Percentiles rank a stretch among this genome's conserved stretches.
Evolutionary conservation across 495 filamentous ascomycete genomes (phyloP).

Genomic region (Hapsidospora chrysogenum): DNA sequence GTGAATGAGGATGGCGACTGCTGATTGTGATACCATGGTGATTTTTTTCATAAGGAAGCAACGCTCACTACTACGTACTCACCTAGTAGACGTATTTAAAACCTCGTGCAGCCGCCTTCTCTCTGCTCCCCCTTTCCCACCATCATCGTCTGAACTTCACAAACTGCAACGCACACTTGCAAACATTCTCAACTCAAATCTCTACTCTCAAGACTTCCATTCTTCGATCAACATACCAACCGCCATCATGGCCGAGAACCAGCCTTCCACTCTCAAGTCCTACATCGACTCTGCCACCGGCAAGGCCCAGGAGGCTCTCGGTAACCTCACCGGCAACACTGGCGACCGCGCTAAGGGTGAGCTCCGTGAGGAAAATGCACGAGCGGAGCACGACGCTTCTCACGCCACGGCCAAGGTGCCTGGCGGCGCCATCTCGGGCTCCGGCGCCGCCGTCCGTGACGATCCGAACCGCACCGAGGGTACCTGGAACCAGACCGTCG

Average conservation of each 20-base stretch:
- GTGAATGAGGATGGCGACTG: no score
- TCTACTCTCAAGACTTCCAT: not conserved
- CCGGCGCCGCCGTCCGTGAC: constrained; percentile 57
- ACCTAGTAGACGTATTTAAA: no score
- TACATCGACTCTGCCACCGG: constrained; percentile 67
- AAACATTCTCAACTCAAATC: constrained; percentile 2
- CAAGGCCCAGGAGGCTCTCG: constrained; percentile 52
- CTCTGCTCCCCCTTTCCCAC: not conserved
- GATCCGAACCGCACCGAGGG: constrained; percentile 54
- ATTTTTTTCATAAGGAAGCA: no score
- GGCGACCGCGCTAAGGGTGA: constrained; percentile 44
- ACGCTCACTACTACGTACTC: no score
- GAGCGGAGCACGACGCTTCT: constrained; percentile 49
- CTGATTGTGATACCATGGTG: no score
- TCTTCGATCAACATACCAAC: not conserved
- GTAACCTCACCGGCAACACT: constrained; percentile 56
- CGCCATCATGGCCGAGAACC: constrained; percentile 40
- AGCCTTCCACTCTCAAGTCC: constrained; percentile 66
- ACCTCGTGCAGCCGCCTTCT: not conserved
- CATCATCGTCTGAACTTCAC: not conserved
- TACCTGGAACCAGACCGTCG: constrained; percentile 73
- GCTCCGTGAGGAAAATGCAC: constrained; percentile 39
- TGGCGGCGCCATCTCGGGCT: constrained; percentile 45
- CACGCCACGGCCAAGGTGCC: constrained; percentile 58
- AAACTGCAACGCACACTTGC: constrained; percentile 2